phyloP scores from a whole-genome alignment of 345 rosid species.

The Stellera chamaejasme region DNA sequence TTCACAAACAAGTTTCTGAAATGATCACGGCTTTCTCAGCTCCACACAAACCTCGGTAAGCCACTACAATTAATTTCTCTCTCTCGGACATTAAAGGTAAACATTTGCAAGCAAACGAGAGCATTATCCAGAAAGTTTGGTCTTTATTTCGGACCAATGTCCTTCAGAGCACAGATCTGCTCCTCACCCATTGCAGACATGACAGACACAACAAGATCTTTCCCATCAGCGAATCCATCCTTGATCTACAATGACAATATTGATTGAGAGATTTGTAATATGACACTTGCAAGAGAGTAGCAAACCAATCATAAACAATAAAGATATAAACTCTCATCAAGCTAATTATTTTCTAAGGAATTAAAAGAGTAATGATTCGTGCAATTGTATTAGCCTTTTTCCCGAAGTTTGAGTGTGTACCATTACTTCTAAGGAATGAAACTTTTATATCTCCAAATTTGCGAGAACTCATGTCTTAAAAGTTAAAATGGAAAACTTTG shows the following conservation, averaged over 20 bases:
- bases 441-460: too few relatives aligned
- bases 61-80: neutral
- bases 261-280: neutral
- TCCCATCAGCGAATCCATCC: constrained; percentile 66
- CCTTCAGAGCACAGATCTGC: constrained; percentile 79
- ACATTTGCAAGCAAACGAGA: neutral
- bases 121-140: neutral
- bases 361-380: neutral
- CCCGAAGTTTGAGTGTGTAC: too few relatives aligned
- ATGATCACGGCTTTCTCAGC: constrained; percentile 4
- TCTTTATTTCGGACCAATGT: constrained; percentile 53
- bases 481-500: too few relatives aligned
- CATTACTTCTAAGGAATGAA: too few relatives aligned
- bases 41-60: constrained; percentile 3
- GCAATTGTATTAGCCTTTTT: too few relatives aligned
- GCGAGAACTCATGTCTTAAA: too few relatives aligned
- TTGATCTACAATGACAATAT: constrained; percentile 34
- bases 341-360: neutral
- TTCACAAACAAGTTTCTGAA: constrained; percentile 1
- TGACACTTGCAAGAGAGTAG: neutral
- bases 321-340: neutral
- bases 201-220: constrained; percentile 69
- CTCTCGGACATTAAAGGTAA: neutral
- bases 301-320: neutral
- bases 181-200: constrained; percentile 94